Base-by-base conservation (phyloP, 257 asterid genomes). In the Voacanga thouarsii region DNA sequence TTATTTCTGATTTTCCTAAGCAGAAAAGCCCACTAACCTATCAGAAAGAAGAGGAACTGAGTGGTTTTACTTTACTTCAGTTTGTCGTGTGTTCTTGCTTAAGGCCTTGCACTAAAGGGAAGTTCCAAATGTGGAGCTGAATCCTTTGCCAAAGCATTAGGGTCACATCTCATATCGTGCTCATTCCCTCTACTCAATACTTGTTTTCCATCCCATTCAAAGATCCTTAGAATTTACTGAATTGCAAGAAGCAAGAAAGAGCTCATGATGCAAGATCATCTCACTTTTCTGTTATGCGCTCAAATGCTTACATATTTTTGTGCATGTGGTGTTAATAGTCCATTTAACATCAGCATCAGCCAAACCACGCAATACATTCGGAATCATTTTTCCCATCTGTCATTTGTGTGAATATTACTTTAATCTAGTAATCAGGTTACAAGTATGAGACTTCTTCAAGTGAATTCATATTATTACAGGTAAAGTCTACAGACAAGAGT, bases 401-500 rank as follows among this genome's bases (percentile, higher is more conserved):
- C 8, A 19, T 26, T 45, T 16, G 39, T 16, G 16, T 43, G 12
- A 37, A 39, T 37, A 7, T 39, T 19, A 6, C 26, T 41, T 39
- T 41, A 12, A 69, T 56, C 76, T 57, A 45, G 19, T 11, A 7
- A 8, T 30, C 19, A 24, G 37, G 24, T 12, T 63, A 5, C 21
- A 14, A 23, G 56, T 19, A 12, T 63, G 3, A 30, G 63, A 23
- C 65, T 33, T 12, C 10, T 15, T 18, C 23, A 50, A 51, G 21
- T 66, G 8, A n/a, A 12, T 23, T 55, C 59, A 47, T 8, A 55
- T 64, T 15, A 18, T 43, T 66, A 10, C 90, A 92, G 97, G 97
- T 65, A 59, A 92, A 80, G 97, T 92, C 78, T 81, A 86, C 70
- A 87, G 88, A 78, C 89, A 92, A 81, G 97, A 91, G 81, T 92